Conservation (phyloP, 441 rosid species). For the Arabidopsis hybrid region DNA sequence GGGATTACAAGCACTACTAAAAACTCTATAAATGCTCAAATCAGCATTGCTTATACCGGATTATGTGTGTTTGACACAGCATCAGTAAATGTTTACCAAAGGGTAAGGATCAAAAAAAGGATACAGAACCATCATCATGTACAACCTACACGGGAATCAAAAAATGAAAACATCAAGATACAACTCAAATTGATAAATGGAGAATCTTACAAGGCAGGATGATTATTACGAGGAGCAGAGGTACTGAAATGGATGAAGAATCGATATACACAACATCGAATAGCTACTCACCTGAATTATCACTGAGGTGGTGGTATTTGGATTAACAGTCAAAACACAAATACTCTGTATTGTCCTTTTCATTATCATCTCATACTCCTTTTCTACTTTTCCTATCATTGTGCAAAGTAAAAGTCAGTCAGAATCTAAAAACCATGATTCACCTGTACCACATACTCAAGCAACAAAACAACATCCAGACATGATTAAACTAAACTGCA, state of each 20-base stretch:
- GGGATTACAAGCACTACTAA: slow-evolving; percentile 1
- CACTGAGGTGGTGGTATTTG: slow-evolving; percentile 85
- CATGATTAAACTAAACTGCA: slow-evolving; percentile 10
- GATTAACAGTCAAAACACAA: slow-evolving; percentile 76
- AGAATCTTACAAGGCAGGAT: not conserved
- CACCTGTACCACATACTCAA: not conserved
- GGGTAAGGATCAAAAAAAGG: slow-evolving; percentile 47
- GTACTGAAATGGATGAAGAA: not conserved
- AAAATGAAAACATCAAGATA: slow-evolving; percentile 12
- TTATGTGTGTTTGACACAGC: not conserved
- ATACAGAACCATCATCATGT: slow-evolving; percentile 94
- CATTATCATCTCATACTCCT: slow-evolving; percentile 81
- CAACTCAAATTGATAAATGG: slow-evolving; percentile 9
- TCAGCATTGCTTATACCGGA: not conserved
- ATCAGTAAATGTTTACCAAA: not conserved
- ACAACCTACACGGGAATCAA: slow-evolving; percentile 63
- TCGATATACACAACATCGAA: not conserved
- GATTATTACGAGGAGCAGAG: not conserved
- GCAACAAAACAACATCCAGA: not conserved
- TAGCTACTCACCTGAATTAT: slow-evolving; percentile 66
- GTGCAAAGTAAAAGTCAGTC: slow-evolving; percentile 18
- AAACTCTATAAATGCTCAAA: not conserved
- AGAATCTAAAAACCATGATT: not conserved
- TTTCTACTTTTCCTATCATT: slow-evolving; percentile 71
- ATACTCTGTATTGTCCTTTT: slow-evolving; percentile 87